phyloP scores from a whole-genome alignment of 2,329 filamentous ascomycete genomes.

The Albophoma yamanashiensis region DNA sequence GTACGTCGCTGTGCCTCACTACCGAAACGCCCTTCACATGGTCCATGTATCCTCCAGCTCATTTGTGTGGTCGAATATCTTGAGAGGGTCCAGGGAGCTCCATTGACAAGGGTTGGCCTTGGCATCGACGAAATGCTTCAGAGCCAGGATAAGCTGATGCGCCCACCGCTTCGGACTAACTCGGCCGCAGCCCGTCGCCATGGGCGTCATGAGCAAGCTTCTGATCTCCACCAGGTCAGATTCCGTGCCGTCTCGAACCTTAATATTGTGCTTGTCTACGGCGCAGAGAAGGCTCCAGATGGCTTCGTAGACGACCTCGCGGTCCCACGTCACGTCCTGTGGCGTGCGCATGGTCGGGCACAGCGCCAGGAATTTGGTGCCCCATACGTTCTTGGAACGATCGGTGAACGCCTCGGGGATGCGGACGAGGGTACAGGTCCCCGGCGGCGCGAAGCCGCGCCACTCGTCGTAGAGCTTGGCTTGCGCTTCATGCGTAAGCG shows the following conservation, averaged over 20 bases:
- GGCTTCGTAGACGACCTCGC: constrained; percentile 43
- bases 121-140: constrained; percentile 41
- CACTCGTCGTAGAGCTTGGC: constrained; percentile 31
- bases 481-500: constrained; percentile 35
- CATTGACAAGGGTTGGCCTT: constrained; percentile 30
- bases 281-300: constrained; percentile 39
- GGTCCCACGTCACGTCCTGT: constrained; percentile 32
- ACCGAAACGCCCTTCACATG: neutral
- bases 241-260: constrained; percentile 3
- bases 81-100: constrained; percentile 17
- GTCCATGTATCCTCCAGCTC: constrained; percentile 3
- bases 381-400: constrained; percentile 25
- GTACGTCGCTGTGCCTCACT: neutral
- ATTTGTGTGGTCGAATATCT: constrained; percentile 3
- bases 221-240: constrained; percentile 19
- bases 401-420: constrained; percentile 26
- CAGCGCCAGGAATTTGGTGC: constrained; percentile 31
- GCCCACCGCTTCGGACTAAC: constrained; percentile 38
- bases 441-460: constrained; percentile 39
- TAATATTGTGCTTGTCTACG: constrained; percentile 35
- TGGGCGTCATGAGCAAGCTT: constrained; percentile 37
- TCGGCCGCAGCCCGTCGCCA: constrained; percentile 36
- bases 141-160: constrained; percentile 34
- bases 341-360: constrained; percentile 44
- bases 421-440: constrained; percentile 35